Evolutionary conservation across 805 yeast genomes (phyloP), one percentile per base, ranked within the genome.

Genomic region (Kuraishia cidri): DNA sequence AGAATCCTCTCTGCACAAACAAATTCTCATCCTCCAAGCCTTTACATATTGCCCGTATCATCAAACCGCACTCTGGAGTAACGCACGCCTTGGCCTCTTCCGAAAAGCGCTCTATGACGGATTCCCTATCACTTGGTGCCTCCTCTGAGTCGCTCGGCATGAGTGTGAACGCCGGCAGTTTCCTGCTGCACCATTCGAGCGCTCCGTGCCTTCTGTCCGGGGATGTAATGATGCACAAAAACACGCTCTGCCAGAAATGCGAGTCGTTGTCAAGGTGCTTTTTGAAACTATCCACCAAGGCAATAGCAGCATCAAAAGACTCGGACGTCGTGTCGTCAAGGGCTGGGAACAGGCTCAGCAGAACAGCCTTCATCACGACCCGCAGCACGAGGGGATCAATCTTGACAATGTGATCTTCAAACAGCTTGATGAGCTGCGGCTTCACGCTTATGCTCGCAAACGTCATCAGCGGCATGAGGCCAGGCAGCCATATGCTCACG

Each of bases 321-420:
- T 92, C 98, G 14, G 88, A 75, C 26, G 88, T 74, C 42, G 88
- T 95, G 45, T 92, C 97, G 45, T 92, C 98, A 32, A 92, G 69
- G 0, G 95, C 95, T 0, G 95, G 87, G 3, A 90, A 55, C 22
- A 88, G 62, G 39, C 90, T 72, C 31, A 87, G 63, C 4, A 90
- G 54, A 6, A 90, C 46, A 0, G 97, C 87, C 36, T 73, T 76
- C 22, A 82, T 59, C 12, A 85, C 53, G 16, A 69, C 56, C 34
- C 75, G 64, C 35, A 88, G 54, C 0, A 64, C 54, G 0, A 42
- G 36, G 2, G 75, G 47, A 3, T 79, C 70, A 3, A 83, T 45
- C 24, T 59, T 62, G 6, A 83, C 58, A 5, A 87, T 48, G 43
- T 71, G 69, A 2, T 62, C 61, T 21, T 67, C 69, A 41, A 79